Percentiles rank a stretch among this genome's conserved stretches.
phyloP scores from a whole-genome alignment of 345 rosid species.

The Populus ilicifolia region DNA sequence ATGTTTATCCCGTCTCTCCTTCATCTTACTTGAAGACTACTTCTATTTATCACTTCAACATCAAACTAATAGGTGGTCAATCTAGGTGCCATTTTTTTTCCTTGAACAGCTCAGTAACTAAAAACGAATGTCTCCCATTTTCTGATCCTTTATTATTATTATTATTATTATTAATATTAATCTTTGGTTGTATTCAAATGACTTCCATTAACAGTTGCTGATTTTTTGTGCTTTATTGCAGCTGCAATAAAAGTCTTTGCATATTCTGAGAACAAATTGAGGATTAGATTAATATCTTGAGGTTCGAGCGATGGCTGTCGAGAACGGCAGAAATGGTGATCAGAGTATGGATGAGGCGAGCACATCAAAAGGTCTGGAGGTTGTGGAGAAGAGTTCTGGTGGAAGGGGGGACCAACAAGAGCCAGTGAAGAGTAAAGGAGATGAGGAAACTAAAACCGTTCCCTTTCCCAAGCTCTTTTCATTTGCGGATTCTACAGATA shows the following conservation, averaged over 20 bases:
- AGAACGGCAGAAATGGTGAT: slow-evolving; percentile 19
- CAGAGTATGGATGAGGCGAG: slow-evolving; percentile 30
- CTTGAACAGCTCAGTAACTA: not conserved
- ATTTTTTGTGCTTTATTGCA: not conserved
- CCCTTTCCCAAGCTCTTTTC: slow-evolving; percentile 71
- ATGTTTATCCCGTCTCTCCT: too few species aligned
- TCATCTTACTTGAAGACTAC: too few species aligned
- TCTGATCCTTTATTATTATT: not conserved
- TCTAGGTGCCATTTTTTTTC: too few species aligned
- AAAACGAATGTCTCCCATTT: not conserved
- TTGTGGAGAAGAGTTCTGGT: slow-evolving; percentile 15
- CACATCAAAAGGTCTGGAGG: slow-evolving; percentile 42
- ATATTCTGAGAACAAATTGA: not conserved
- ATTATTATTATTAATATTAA: too few species aligned
- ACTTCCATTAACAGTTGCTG: not conserved
- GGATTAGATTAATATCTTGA: not conserved
- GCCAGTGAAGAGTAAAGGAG: slow-evolving; percentile 34
- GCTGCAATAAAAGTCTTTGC: not conserved
- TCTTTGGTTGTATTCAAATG: not conserved
- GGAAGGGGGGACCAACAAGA: slow-evolving; percentile 18
- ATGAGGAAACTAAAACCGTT: slow-evolving; percentile 51
- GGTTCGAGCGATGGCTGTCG: slow-evolving; percentile 28
- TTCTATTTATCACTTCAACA: too few species aligned
- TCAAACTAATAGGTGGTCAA: too few species aligned
- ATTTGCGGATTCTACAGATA: slow-evolving; percentile 66